phyloP scores from a whole-genome alignment of 495 filamentous ascomycete genomes.

The Lichenothelia convexa region DNA sequence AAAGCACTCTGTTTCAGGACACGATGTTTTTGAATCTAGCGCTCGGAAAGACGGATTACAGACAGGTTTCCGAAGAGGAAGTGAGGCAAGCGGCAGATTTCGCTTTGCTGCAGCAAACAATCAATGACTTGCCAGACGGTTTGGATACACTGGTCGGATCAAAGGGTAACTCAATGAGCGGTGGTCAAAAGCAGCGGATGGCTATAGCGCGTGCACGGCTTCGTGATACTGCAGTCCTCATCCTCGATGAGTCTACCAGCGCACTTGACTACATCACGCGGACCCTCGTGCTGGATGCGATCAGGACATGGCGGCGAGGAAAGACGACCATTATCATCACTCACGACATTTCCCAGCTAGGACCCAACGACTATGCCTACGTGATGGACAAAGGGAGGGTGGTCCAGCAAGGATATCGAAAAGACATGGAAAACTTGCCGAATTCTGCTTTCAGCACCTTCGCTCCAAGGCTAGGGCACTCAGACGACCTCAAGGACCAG shows the following conservation, averaged over 20 bases:
- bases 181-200: constrained; percentile 46
- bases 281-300: constrained; percentile 20
- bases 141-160: constrained; percentile 55
- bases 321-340: constrained; percentile 37
- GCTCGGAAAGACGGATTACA: constrained; percentile 40
- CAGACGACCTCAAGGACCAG: background rate
- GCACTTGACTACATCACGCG: constrained; percentile 25
- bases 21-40: constrained; percentile 66
- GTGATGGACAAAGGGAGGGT: constrained; percentile 55
- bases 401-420: constrained; percentile 47
- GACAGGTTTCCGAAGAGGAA: constrained; percentile 30
- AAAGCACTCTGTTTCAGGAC: constrained; percentile 68
- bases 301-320: constrained; percentile 22
- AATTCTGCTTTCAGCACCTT: constrained; percentile 17
- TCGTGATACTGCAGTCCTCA: constrained; percentile 24
- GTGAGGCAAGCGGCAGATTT: constrained; percentile 41
- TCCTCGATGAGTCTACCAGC: constrained; percentile 28
- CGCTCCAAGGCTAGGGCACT: background rate
- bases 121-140: constrained; percentile 53
- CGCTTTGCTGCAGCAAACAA: constrained; percentile 52
- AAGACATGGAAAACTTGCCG: constrained; percentile 23
- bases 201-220: constrained; percentile 24
- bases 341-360: constrained; percentile 72
- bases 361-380: constrained; percentile 57
- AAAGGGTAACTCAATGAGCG: constrained; percentile 56